Base-by-base conservation (phyloP, 345 rosid species). In the Turnera subulata region DNA sequence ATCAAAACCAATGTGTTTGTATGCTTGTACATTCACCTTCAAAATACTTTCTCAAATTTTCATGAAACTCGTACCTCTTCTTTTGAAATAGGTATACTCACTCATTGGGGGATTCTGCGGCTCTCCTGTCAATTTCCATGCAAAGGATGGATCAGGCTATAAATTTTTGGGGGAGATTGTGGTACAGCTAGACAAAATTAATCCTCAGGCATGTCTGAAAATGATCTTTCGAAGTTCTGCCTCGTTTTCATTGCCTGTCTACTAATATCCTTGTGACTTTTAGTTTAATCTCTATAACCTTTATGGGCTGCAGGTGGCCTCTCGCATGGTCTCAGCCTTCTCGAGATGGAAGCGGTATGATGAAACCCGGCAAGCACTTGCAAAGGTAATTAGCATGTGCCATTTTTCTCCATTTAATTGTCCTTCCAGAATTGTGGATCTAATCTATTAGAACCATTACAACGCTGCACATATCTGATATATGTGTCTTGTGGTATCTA, bases 301-400 rank as follows among this genome's bases (percentile, higher is more conserved):
- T 49, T 1, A 14, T 38, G 1, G 61, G 43, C 59, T 62, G 17
- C 73, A 89, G 97, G 96, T 90, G 71, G 99, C 97, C 6, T 89
- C 96, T 25, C 77, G 99, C 50, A 82, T 84, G 95, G 96, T 94
- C 26, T 87, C 97, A 20, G 89, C 99, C 56, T 88, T 94, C 83
- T 94, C 99, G 25, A 84, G 95, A 81, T 90, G 99, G 99, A 90
- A 53, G 79, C 96, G 96, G 43, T 94, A 75, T 5, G 97, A 90
- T 39, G 88, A 85, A 75, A 73, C 75, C 53, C 78, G 99, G 35
- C 97, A 90, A 79, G 77, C 65, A 45, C 86, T 88, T 25, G 92
- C 96, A 35, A 90, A 88, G 96, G 96, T 93, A 77, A 62, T 29
- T 29, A 8, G 35, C 8, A 4, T 8, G 4, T 29, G 5, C 35